A percentile compares a stretch with the other conserved stretches of the same genome.
These are phyloP conservation scores for Cystobasidium onofrii DNA, from an alignment of 768 basidiomycete genomes.

Conservation along the genomic window DNA sequence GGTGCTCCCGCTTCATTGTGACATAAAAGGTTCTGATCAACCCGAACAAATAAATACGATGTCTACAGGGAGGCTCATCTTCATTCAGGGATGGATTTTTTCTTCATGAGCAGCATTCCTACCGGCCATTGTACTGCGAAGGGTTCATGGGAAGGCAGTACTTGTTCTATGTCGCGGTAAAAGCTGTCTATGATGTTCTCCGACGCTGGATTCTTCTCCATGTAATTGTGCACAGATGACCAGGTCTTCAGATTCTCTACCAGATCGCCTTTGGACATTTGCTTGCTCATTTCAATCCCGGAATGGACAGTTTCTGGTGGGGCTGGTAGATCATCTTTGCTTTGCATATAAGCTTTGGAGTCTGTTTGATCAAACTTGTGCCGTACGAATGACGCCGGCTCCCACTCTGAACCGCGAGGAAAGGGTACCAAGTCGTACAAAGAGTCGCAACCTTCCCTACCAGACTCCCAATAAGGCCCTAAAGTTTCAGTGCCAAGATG, in stretches of 20 bases:
- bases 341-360: neutral
- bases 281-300: neutral
- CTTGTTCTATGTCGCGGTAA: neutral
- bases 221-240: constrained; percentile 29
- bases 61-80: too few relatives aligned
- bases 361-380: constrained; percentile 16
- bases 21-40: constrained; percentile 32
- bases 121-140: constrained; percentile 15
- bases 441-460: constrained; percentile 9
- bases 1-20: too few relatives aligned
- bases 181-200: constrained; percentile 14
- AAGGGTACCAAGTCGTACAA: constrained; percentile 13
- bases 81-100: neutral
- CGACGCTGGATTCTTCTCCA: neutral
- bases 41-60: constrained; percentile 16
- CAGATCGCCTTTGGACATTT: neutral
- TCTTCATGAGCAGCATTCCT: constrained; percentile 20
- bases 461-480: constrained; percentile 15
- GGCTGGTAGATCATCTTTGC: neutral
- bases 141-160: neutral
- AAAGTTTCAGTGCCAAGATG: constrained; percentile 1
- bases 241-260: constrained; percentile 2
- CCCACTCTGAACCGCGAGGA: neutral
- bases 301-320: neutral
- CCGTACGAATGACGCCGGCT: neutral